Evolutionary conservation across 1,284 basidiomycete species (phyloP).

Genomic region (Microbotryum violaceum): DNA sequence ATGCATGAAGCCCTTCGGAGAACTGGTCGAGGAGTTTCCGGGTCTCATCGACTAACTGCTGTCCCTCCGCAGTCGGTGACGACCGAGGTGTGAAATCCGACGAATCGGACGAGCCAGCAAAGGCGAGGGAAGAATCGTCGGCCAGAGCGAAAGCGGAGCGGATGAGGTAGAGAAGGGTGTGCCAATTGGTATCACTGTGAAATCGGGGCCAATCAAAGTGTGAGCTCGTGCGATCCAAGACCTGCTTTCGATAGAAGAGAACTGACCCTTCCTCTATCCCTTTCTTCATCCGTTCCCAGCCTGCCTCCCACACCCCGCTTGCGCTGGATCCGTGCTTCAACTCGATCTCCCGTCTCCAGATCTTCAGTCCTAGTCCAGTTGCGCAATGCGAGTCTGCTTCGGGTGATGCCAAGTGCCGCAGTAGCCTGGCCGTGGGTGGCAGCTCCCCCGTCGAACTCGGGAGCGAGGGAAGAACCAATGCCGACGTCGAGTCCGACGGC

Average conservation of each 20-base stretch:
- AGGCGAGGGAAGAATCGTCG: constrained; percentile 52
- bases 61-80: constrained; percentile 6
- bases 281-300: constrained; percentile 58
- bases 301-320: constrained; percentile 42
- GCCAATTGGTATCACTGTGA: constrained; percentile 63
- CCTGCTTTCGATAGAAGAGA: constrained; percentile 29
- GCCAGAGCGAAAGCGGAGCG: constrained; percentile 51
- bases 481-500: not conserved
- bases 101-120: not conserved
- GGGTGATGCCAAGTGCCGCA: constrained; percentile 20
- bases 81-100: not conserved
- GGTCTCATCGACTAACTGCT: constrained; percentile 43
- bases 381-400: constrained; percentile 41
- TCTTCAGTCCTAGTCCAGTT: constrained; percentile 62
- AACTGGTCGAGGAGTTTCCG: constrained; percentile 53
- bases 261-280: constrained; percentile 39
- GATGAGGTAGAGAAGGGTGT: constrained; percentile 52
- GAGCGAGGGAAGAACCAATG: constrained; percentile 7
- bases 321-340: constrained; percentile 21
- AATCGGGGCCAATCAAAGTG: not conserved
- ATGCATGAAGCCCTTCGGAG: constrained; percentile 48
- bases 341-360: constrained; percentile 36
- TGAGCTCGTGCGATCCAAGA: constrained; percentile 1
- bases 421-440: constrained; percentile 1
- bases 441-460: not conserved